Evolutionary conservation across 306 rosid genomes (phyloP).

Genomic region (Erythrophleum fordii): DNA sequence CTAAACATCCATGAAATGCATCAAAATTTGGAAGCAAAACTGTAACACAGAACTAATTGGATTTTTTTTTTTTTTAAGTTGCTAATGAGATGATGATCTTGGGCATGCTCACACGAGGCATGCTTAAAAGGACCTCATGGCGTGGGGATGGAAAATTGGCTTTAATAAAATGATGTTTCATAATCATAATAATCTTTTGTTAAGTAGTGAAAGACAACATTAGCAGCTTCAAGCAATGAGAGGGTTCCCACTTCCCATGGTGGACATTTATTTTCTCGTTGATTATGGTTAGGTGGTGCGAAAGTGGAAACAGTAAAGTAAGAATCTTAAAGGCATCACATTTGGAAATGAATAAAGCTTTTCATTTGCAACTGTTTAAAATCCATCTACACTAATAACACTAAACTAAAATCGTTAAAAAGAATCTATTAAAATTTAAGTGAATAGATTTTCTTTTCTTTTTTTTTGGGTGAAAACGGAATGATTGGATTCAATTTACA

Average conservation of each 20-base stretch:
- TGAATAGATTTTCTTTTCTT: no score
- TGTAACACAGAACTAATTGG: slow-evolving; percentile 3
- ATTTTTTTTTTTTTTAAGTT: not conserved
- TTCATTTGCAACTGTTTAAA: no score
- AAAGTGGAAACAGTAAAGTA: no score
- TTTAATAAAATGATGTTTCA: slow-evolving; percentile 11
- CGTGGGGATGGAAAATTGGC: not conserved
- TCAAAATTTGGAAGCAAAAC: slow-evolving; percentile 2
- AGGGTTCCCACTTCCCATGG: slow-evolving; percentile 21
- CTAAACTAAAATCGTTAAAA: no score
- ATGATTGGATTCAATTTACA: no score
- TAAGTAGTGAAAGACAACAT: slow-evolving; percentile 14
- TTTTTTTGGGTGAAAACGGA: no score
- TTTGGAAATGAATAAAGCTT: no score
- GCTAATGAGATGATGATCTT: slow-evolving; percentile 30
- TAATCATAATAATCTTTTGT: slow-evolving; percentile 17
- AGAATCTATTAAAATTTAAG: no score
- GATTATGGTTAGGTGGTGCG: slow-evolving; percentile 1
- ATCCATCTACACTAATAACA: no score
- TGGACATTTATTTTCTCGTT: slow-evolving; percentile 29
- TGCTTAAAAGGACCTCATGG: not conserved
- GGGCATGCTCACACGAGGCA: slow-evolving; percentile 39
- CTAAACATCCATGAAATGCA: slow-evolving; percentile 28
- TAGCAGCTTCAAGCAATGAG: slow-evolving; percentile 37
- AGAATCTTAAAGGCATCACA: no score